These are phyloP conservation scores for Linnemannia hyalina DNA, from an alignment of 192 early-diverging fungal species.

Conservation along the genomic window DNA sequence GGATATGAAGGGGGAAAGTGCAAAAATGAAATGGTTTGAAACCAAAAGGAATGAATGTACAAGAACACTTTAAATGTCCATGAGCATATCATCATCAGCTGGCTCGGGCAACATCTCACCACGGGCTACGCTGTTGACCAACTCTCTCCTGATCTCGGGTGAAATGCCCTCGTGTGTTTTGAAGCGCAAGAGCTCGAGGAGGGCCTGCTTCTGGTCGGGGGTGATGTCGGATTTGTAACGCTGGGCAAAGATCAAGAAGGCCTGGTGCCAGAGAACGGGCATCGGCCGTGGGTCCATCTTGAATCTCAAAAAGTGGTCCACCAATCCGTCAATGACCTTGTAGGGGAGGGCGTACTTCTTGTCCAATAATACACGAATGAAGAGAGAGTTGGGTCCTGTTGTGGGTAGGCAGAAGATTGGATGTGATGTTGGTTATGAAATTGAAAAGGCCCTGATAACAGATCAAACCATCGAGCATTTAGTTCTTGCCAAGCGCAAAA, in stretches of 20 bases:
- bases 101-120: constrained; percentile 74
- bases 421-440: neutral
- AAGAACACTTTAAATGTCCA: constrained; percentile 39
- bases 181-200: constrained; percentile 84
- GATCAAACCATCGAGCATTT: neutral
- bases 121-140: constrained; percentile 78
- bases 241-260: constrained; percentile 95
- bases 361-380: constrained; percentile 96
- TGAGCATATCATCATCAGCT: constrained; percentile 66
- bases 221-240: constrained; percentile 97
- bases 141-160: constrained; percentile 94
- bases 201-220: constrained; percentile 92
- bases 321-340: constrained; percentile 95
- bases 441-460: too few relatives aligned
- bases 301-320: constrained; percentile 96
- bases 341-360: constrained; percentile 98
- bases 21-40: neutral
- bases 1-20: constrained; percentile 3
- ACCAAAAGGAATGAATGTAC: neutral
- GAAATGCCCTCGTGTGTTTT: constrained; percentile 88
- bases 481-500: neutral
- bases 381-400: constrained; percentile 87
- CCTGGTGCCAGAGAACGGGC: constrained; percentile 99
- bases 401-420: neutral
- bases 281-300: constrained; percentile 83